Percentiles rank a stretch among this genome's conserved stretches.
Conservation (phyloP, 495 filamentous ascomycete species). For the Neurospora sp. region DNA sequence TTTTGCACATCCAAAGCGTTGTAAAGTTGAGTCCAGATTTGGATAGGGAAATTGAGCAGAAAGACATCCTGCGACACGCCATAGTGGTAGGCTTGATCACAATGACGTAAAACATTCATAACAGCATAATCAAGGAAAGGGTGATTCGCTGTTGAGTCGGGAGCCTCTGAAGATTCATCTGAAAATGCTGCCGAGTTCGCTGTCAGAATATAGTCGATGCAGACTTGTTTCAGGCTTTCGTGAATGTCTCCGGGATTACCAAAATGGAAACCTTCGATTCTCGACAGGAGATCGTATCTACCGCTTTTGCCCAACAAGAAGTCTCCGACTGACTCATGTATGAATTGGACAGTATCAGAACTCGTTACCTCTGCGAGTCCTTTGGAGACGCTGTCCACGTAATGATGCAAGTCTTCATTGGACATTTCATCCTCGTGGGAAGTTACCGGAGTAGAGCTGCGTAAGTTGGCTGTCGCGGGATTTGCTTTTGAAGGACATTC, state of each 20-base stretch:
- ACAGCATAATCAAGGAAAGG: neutral
- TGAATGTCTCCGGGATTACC: neutral
- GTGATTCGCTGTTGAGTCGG: neutral
- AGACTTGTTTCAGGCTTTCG: neutral
- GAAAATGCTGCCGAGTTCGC: neutral
- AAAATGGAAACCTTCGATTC: neutral
- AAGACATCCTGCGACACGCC: neutral
- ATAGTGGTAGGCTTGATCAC: neutral
- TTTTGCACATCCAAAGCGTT: no score
- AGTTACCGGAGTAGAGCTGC: neutral
- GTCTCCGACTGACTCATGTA: conserved; percentile 30
- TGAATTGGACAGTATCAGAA: conserved; percentile 23
- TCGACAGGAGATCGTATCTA: neutral
- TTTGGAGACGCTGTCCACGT: conserved; percentile 20
- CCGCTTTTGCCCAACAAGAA: conserved; percentile 6
- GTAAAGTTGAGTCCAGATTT: neutral
- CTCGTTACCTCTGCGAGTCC: conserved; percentile 21
- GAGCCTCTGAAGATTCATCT: neutral
- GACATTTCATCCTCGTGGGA: neutral
- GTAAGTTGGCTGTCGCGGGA: no score
- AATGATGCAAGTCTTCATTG: conserved; percentile 3
- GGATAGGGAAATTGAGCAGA: neutral
- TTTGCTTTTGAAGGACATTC: no score
- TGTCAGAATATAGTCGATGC: neutral
- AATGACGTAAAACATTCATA: neutral